phyloP scores from a whole-genome alignment of 1,139 yeast genomes.

The Taphrina wiesneri region DNA sequence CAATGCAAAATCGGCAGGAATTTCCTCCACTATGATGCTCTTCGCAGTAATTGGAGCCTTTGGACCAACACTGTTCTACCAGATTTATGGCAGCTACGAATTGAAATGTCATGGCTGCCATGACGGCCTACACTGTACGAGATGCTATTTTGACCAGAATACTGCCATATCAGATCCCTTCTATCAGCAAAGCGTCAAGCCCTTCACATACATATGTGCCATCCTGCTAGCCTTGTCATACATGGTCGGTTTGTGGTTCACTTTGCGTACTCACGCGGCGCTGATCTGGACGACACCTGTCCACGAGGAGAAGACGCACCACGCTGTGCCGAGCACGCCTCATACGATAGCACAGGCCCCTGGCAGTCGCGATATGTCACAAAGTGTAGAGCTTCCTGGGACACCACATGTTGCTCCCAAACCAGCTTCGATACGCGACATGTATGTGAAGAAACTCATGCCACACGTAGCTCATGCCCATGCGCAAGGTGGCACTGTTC shows the following conservation, averaged over 20 bases:
- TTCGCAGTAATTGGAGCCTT: conserved; percentile 82
- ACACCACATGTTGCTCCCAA: conserved; percentile 15
- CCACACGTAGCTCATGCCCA: conserved; percentile 12
- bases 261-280: conserved; percentile 93
- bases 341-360: neutral
- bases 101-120: conserved; percentile 62
- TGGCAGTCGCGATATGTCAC: neutral
- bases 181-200: conserved; percentile 67
- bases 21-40: conserved; percentile 89
- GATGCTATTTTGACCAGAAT: conserved; percentile 80
- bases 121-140: conserved; percentile 54
- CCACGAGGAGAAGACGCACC: conserved; percentile 38
- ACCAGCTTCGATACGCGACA: conserved; percentile 16
- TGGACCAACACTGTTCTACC: conserved; percentile 88
- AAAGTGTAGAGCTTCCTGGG: conserved; percentile 6
- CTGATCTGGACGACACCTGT: conserved; percentile 83
- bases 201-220: conserved; percentile 81
- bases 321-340: neutral
- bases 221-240: conserved; percentile 78
- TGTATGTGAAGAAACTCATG: conserved; percentile 22
- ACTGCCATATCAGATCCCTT: conserved; percentile 61
- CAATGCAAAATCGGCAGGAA: conserved; percentile 96
- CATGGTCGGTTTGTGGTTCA: conserved; percentile 86
- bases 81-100: conserved; percentile 86
- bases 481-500: neutral